Evolutionary conservation across 2,329 filamentous ascomycete genomes (phyloP), one percentile per base, ranked within the genome.

Genomic region (Microsporum ferrugineum): DNA sequence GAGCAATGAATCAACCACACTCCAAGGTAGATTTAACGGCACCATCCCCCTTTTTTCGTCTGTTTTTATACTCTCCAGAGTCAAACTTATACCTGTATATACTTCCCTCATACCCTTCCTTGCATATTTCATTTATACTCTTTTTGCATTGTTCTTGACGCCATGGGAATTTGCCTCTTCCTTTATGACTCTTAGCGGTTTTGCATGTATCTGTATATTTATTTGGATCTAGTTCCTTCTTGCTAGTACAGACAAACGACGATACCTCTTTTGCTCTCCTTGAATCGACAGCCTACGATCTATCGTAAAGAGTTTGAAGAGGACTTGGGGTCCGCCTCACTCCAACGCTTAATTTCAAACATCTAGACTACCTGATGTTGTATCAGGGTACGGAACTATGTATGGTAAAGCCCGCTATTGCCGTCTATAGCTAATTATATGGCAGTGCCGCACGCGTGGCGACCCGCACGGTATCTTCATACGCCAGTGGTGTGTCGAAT

Each of bases 1-100:
- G 62, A 63, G 43, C 57, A 62, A 39, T 63, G 38, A 60, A 7
- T 14, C 31, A 47, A 2, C n/a, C 3, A 23, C n/a, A 36, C 49
- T n/a, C 49, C 8, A 33, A 49, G 12, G 0, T 8, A 49, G 23
- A 27, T 7, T 23, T 38, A 55, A 38, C 14, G 49, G 12, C 49
- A 6, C 17, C 14, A 43, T 14, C 17, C 12, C 39, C 39, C 1
- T 10, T n/a, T 6, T 14, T 43, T 43, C 6, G 5, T n/a, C 4
- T 43, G 17, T 43, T 23, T 43, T 1, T 43, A 6, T 43, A 14
- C 5, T 4, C 33, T 3, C 31, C 23, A 36, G 49, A 34, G 1
- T 23, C 36, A 4, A 23, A 23, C 10, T 23, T 8, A 34, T 34
- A 34, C 6, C 31, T 55, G 49, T 55, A 55, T 34, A 55, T 55